Percentiles rank a stretch among this genome's conserved stretches.
Evolutionary conservation across 2,329 filamentous ascomycete species (phyloP).

Genomic region (Huntiella moniliformis): DNA sequence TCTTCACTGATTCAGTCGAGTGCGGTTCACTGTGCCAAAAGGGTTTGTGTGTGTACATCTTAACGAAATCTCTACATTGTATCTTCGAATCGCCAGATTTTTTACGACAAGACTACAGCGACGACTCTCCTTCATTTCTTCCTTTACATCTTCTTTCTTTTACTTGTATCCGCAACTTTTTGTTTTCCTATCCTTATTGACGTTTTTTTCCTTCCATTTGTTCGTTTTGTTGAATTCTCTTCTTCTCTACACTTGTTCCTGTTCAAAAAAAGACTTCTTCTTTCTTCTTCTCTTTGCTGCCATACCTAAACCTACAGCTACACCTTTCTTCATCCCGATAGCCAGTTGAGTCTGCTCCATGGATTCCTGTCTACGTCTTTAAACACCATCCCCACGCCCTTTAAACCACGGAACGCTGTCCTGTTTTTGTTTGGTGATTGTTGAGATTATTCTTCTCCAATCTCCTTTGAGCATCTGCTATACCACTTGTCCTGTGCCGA

Average conservation of each 20-base stretch:
- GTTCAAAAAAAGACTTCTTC: neutral
- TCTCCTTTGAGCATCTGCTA: too few species aligned
- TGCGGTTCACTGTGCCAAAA: conserved; percentile 7
- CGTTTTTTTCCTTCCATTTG: conserved; percentile 3
- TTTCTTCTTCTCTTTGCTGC: neutral
- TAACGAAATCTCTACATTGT: neutral
- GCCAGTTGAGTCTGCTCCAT: too few species aligned
- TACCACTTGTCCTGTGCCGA: too few species aligned
- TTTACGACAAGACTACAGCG: too few species aligned
- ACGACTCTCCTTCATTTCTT: neutral
- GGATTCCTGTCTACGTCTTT: too few species aligned
- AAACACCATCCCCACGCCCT: too few species aligned
- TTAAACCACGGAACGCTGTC: too few species aligned
- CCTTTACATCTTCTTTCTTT: neutral
- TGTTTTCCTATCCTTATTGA: conserved; percentile 1
- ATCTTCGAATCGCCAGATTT: too few species aligned
- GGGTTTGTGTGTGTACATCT: conserved; percentile 11
- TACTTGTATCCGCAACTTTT: neutral
- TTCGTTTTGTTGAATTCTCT: conserved; percentile 2
- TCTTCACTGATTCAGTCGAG: neutral
- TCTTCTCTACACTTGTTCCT: neutral
- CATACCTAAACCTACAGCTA: neutral
- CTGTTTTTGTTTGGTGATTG: too few species aligned
- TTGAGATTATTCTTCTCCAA: too few species aligned
- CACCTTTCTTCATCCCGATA: too few species aligned